Percentiles rank a stretch among this genome's conserved stretches.
Evolutionary conservation across 1,284 basidiomycete genomes (phyloP).

Genomic region (Fomitopsis palustris): DNA sequence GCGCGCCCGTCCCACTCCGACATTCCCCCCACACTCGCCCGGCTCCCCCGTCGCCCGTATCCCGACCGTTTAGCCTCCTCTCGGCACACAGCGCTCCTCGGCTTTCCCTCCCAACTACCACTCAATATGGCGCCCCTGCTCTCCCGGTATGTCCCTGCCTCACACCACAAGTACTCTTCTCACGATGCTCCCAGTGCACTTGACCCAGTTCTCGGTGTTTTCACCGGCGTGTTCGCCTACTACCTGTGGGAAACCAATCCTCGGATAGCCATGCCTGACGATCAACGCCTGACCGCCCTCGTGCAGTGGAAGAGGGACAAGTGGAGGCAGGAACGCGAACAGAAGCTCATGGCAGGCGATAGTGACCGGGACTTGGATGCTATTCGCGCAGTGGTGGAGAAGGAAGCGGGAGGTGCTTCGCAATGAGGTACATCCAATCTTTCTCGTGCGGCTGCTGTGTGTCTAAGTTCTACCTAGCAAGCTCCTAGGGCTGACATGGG

Average conservation of each 20-base stretch:
- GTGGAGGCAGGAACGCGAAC: conserved; percentile 23
- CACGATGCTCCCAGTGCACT: conserved; percentile 40
- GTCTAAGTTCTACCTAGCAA: not conserved
- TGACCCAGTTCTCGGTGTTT: conserved; percentile 76
- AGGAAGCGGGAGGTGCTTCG: not conserved
- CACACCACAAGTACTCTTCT: not conserved
- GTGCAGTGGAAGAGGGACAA: conserved; percentile 53
- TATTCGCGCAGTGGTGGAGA: conserved; percentile 7
- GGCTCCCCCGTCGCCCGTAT: not conserved
- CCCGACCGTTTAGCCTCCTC: not conserved
- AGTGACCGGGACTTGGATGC: conserved; percentile 13
- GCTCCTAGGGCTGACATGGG: not conserved
- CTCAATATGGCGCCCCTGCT: conserved; percentile 28
- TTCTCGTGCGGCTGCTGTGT: not conserved
- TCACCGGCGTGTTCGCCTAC: conserved; percentile 81
- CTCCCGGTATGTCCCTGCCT: conserved; percentile 45
- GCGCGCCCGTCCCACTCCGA: conserved; percentile 18
- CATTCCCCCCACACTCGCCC: not conserved
- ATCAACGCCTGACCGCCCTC: conserved; percentile 61
- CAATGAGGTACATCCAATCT: not conserved
- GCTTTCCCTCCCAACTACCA: not conserved
- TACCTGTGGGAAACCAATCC: conserved; percentile 85
- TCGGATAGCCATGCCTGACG: conserved; percentile 65
- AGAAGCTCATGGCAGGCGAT: conserved; percentile 1
- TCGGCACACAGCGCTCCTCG: not conserved